Evolutionary conservation across 1,284 basidiomycete species (phyloP), one percentile per base, ranked within the genome.

Genomic region (Pseudozyma pruni): DNA sequence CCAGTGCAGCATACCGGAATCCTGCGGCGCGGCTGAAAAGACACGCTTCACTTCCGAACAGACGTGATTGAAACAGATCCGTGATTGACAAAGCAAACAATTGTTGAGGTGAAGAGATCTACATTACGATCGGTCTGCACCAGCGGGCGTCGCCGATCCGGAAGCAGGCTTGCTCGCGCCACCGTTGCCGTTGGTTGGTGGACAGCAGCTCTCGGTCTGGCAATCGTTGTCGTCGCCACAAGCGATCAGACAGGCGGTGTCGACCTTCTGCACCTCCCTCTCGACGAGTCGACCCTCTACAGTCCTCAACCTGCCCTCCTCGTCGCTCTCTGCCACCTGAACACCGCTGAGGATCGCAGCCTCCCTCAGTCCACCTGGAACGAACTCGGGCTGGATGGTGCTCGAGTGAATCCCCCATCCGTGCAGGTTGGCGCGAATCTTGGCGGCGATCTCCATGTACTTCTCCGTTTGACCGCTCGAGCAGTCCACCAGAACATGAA

Each of bases 401-500:
- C 69, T 67, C 34, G 91, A 93, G 84, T 98, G 96, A 63, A 99
- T 94, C 34, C 94, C 94, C 77, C 92, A 91, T 39, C 90, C 72
- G 83, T 98, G 96, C 54, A 98, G 86, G 1, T 87, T 88, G 77
- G 88, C 88, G 59, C 94, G 87, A 68, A 98, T 94, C 47, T 91
- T 87, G 43, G 87, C 88, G 3, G 93, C 93, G 41, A 96, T 89
- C 5, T 87, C 88, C 92, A 97, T 97, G 83, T 97, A 98, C 43
- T 74, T 74, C 32, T 81, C 73, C 14, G 82, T 79, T 77, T 96
- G 91, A 4, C 63, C 68, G 3, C 54, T 55, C 8, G 70, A 72
- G 40, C 83, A 87, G 29, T 89, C 89, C 22, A 94, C 90, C 66
- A 93, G 87, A 43, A 99, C 92, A 84, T 99, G 96, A 17, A 99